These are phyloP conservation scores for Xylaria curta DNA, from an alignment of 495 filamentous ascomycete species.

Conservation along the genomic window DNA sequence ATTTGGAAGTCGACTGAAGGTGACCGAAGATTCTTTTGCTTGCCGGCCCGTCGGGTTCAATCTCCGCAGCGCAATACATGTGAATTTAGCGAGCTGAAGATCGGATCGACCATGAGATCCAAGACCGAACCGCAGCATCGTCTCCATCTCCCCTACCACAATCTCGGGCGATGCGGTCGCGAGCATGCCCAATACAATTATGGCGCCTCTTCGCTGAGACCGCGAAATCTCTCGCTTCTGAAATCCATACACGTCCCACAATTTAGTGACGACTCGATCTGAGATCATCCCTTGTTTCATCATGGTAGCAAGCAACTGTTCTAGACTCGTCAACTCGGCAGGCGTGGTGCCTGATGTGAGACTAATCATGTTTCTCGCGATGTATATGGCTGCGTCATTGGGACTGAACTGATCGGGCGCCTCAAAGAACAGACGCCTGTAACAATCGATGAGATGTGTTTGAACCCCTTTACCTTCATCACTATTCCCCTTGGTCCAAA, in stretches of 20 bases:
- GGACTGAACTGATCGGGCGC: constrained; percentile 83
- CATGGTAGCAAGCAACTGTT: constrained; percentile 95
- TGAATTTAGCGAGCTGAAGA: constrained; percentile 89
- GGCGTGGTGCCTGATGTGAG: constrained; percentile 93
- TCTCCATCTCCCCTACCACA: constrained; percentile 90
- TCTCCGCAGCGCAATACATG: constrained; percentile 87
- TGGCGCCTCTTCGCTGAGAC: constrained; percentile 89
- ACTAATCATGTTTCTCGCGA: constrained; percentile 98
- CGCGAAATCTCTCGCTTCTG: constrained; percentile 92
- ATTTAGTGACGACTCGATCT: constrained; percentile 84
- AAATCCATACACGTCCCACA: constrained; percentile 97
- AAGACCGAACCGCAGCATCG: constrained; percentile 88
- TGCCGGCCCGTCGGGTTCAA: constrained; percentile 85
- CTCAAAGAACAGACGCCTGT: constrained; percentile 94
- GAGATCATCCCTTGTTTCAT: constrained; percentile 90
- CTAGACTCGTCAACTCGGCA: constrained; percentile 92
- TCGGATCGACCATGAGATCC: constrained; percentile 80
- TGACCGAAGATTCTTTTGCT: constrained; percentile 70
- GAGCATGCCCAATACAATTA: constrained; percentile 97
- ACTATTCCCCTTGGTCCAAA: constrained; percentile 99
- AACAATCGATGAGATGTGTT: constrained; percentile 95
- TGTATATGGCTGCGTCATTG: constrained; percentile 94
- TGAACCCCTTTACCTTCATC: constrained; percentile 99
- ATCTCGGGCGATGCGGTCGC: constrained; percentile 91
- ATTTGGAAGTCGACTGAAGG: constrained; percentile 81